phyloP scores from a whole-genome alignment of 306 rosid species.

The Quercus rubra region DNA sequence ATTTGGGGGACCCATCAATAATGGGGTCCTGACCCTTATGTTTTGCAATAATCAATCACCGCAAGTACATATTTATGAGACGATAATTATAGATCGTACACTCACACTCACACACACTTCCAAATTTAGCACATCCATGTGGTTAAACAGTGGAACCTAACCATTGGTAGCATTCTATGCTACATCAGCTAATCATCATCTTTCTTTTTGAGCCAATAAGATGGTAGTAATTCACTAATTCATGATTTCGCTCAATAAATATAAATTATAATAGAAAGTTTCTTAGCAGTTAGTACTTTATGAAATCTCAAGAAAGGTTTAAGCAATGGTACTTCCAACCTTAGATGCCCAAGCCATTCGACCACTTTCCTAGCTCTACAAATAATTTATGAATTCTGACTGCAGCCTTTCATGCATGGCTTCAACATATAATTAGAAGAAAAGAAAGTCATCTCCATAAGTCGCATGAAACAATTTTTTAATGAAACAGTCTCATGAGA shows the following conservation, averaged over 20 bases:
- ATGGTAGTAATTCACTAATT: neutral
- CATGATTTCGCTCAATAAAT: neutral
- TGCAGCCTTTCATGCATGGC: neutral
- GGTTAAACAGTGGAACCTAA: neutral
- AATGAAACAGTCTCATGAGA: no score
- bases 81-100: neutral
- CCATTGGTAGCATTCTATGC: neutral
- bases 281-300: no score
- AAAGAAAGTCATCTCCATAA: no score
- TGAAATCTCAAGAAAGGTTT: no score
- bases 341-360: no score
- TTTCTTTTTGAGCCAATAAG: neutral
- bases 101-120: neutral
- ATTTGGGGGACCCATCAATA: slow-evolving; percentile 1
- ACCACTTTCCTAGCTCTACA: no score
- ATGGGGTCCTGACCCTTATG: neutral
- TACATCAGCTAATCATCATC: neutral
- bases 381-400: neutral
- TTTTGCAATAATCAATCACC: neutral
- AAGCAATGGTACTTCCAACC: no score
- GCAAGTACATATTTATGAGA: neutral
- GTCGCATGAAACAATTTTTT: neutral
- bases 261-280: no score
- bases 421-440: neutral
- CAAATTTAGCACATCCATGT: neutral